Base-by-base conservation (phyloP, 768 basidiomycete species). In the Suillus hirtellus region DNA sequence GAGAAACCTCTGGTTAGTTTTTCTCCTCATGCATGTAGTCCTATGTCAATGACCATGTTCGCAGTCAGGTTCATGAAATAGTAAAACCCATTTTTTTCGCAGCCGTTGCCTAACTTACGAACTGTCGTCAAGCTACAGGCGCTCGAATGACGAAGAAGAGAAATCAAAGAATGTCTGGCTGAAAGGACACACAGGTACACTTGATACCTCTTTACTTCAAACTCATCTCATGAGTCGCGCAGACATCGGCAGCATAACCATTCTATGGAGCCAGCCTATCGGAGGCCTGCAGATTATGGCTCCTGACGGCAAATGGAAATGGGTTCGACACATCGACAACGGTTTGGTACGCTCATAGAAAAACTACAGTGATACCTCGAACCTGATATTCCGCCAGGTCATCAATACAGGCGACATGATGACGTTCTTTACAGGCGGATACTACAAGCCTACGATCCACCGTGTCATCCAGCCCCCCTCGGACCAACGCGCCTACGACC, bases 1-100 rank as follows among this genome's bases (percentile, higher is more conserved):
- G 73, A 14, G 74, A 78, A 60, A 70, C 75, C 1, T 73, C 67
- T 60, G 66, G 75, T 75, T 61, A 21, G 71, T 65, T 38, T 43
- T 47, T 66, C 35, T 24, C 31, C 10, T 31, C 21, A 7, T 21
- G 49, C 27, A n/a, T 53, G 17, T 2, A 50, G 35, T 47, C 43
- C 46, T 34, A 44, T 11, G n/a, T 15, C n/a, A 1, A 21, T 35
- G 10, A 56, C 21, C 17, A n/a, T 44, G 11, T 38, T n/a, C 15
- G 15, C 56, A 78, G 77, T 74, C 17, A 69, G 78, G 14, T 77
- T 72, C 70, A 80, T 79, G 77, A 76, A 78, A 64, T 80, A 79
- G 75, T 77, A 59, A 40, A 27, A 59, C 24, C 9, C 47, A 46
- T 42, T 14, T 42, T 27, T 15, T 35, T 11, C 14, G 19, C 21